phyloP scores from a whole-genome alignment of 1,284 basidiomycete species.

The Fomitopsis palustris region DNA sequence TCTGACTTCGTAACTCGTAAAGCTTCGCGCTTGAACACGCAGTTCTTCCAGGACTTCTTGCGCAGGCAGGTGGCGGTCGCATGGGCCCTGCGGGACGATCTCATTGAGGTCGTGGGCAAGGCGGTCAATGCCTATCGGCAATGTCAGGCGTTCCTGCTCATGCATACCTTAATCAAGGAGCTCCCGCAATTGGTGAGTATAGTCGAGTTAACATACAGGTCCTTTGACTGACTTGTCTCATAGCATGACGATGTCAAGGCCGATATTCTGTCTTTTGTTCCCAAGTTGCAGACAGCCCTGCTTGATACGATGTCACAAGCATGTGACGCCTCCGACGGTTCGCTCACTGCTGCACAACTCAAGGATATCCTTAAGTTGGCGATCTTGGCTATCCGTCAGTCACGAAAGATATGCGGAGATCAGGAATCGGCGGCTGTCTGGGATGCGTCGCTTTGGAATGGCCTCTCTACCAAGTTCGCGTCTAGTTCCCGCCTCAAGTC shows the following conservation, averaged over 20 bases:
- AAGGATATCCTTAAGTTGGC: conserved; percentile 82
- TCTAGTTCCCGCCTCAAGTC: conserved; percentile 42
- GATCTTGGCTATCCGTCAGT: conserved; percentile 63
- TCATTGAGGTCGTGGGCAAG: conserved; percentile 52
- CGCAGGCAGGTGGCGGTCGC: conserved; percentile 64
- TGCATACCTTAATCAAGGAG: conserved; percentile 66
- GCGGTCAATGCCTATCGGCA: conserved; percentile 76
- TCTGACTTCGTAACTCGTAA: conserved; percentile 81
- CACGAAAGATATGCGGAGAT: conserved; percentile 39
- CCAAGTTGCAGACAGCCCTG: conserved; percentile 47
- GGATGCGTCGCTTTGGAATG: conserved; percentile 41
- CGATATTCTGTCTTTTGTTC: conserved; percentile 43
- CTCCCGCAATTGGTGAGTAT: conserved; percentile 48
- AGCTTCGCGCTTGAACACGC: conserved; percentile 68
- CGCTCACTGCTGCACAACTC: conserved; percentile 63
- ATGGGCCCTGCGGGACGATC: conserved; percentile 63
- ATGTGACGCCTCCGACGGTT: conserved; percentile 39
- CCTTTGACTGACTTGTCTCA: neutral
- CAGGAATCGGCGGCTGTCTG: conserved; percentile 34
- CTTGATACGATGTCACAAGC: conserved; percentile 50
- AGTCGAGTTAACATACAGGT: neutral
- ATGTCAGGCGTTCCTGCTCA: conserved; percentile 71
- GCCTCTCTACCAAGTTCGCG: conserved; percentile 34
- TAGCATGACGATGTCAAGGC: conserved; percentile 14
- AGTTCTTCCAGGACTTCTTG: conserved; percentile 81